Conservation (phyloP, 306 rosid species). For the Ormosia semicastrata region DNA sequence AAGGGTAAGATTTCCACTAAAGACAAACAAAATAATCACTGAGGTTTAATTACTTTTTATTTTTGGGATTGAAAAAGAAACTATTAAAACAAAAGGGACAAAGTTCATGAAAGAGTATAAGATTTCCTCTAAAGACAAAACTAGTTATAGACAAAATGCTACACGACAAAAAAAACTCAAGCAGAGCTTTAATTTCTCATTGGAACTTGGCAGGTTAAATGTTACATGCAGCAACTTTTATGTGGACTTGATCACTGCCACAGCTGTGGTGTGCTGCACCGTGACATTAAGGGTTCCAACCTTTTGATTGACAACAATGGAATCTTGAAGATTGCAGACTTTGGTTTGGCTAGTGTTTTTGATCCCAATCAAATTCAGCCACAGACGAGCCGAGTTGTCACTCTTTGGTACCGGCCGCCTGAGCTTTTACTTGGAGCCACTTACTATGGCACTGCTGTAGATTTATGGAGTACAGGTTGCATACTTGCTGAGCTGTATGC, state of each 20-base stretch:
- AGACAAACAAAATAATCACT: not conserved
- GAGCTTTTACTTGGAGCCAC: constrained; percentile 97
- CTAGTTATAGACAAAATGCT: not conserved
- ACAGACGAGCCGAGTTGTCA: constrained; percentile 87
- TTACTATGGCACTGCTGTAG: constrained; percentile 78
- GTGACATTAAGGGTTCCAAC: constrained; percentile 94
- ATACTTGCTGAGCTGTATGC: constrained; percentile 91
- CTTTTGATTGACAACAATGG: constrained; percentile 88
- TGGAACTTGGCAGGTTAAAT: constrained; percentile 72
- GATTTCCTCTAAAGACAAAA: not conserved
- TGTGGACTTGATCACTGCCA: constrained; percentile 88
- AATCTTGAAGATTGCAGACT: constrained; percentile 81
- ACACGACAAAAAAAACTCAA: not conserved
- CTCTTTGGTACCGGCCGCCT: constrained; percentile 94
- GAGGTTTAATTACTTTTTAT: not conserved
- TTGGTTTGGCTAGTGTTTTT: constrained; percentile 85
- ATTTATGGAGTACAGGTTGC: constrained; percentile 94
- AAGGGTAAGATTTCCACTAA: not conserved
- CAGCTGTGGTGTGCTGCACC: constrained; percentile 79
- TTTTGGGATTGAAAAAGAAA: not conserved
- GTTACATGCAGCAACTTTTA: constrained; percentile 92
- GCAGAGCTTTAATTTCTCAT: constrained; percentile 25
- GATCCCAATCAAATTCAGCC: constrained; percentile 76
- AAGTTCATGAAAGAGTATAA: not conserved
- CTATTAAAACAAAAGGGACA: not conserved